phyloP scores from a whole-genome alignment of 805 yeast genomes.

The Pichia thaimueangensis region DNA sequence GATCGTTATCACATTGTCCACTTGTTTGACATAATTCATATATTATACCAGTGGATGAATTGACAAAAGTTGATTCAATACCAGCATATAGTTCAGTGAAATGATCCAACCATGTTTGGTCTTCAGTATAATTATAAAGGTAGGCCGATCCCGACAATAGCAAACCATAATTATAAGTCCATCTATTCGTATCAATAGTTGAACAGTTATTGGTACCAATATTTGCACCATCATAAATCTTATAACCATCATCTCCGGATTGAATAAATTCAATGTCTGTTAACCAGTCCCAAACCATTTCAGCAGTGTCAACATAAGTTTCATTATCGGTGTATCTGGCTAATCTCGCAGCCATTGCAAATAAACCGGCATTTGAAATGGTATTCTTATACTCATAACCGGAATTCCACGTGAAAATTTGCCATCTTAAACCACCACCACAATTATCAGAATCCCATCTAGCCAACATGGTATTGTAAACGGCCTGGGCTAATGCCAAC shows the following conservation, averaged over 20 bases:
- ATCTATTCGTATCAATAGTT: conserved; percentile 42
- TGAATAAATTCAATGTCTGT: conserved; percentile 19
- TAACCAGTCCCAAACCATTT: conserved; percentile 67
- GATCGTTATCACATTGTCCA: conserved; percentile 62
- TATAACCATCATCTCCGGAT: conserved; percentile 27
- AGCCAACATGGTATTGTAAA: conserved; percentile 73
- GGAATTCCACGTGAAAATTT: conserved; percentile 80
- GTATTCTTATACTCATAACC: conserved; percentile 85
- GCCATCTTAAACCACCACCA: conserved; percentile 87
- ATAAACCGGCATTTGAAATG: conserved; percentile 80
- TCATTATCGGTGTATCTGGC: conserved; percentile 72
- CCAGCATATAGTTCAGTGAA: conserved; percentile 34
- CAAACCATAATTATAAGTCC: conserved; percentile 70
- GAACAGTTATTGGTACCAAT: conserved; percentile 40
- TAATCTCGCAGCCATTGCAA: conserved; percentile 75
- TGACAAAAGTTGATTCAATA: conserved; percentile 39
- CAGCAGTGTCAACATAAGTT: conserved; percentile 69
- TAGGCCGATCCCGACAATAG: conserved; percentile 65
- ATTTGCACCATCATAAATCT: conserved; percentile 55
- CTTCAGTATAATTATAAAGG: conserved; percentile 55
- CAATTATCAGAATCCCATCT: conserved; percentile 68
- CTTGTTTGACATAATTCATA: conserved; percentile 57
- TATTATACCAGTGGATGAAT: conserved; percentile 38
- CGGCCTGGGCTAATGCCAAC: conserved; percentile 77
- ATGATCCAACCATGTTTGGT: conserved; percentile 36